Evolutionary conservation across 768 basidiomycete species (phyloP).

Genomic region (Lactarius quietus): DNA sequence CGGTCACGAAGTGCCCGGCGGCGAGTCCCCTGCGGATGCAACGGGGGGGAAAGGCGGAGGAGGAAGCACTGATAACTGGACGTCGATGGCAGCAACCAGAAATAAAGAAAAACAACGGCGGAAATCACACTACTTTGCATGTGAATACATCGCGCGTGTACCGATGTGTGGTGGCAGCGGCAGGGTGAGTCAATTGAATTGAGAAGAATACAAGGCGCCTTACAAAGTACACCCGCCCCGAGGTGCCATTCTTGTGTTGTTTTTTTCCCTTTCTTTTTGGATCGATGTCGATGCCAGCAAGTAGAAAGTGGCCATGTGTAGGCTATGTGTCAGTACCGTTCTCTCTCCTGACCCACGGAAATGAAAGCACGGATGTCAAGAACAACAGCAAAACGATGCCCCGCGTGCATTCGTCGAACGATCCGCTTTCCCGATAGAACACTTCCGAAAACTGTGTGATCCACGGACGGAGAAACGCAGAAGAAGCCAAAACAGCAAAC

Average conservation of each 20-base stretch:
- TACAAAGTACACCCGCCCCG: not conserved
- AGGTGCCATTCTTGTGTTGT: not conserved
- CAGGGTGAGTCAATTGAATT: not conserved
- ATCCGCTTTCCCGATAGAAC: not conserved
- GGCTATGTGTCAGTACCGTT: not conserved
- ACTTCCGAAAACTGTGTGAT: not conserved
- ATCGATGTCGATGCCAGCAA: not conserved
- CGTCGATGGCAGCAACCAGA: not conserved
- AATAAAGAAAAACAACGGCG: not conserved
- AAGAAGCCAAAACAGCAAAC: not conserved
- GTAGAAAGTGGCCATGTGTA: not conserved
- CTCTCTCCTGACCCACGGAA: not conserved
- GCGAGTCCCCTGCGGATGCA: not conserved
- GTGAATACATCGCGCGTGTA: not conserved
- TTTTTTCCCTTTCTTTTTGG: not conserved
- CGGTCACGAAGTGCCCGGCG: not conserved
- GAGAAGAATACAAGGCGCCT: not conserved
- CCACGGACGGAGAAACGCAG: constrained; percentile 1
- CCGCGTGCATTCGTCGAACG: not conserved
- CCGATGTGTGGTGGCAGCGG: not conserved
- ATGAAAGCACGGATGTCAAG: not conserved
- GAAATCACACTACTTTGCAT: not conserved
- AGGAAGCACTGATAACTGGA: not conserved
- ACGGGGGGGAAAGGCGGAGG: not conserved
- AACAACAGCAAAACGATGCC: not conserved